Evolutionary conservation across 179 eudicot species (phyloP).

Genomic region (Camellia oleifera): DNA sequence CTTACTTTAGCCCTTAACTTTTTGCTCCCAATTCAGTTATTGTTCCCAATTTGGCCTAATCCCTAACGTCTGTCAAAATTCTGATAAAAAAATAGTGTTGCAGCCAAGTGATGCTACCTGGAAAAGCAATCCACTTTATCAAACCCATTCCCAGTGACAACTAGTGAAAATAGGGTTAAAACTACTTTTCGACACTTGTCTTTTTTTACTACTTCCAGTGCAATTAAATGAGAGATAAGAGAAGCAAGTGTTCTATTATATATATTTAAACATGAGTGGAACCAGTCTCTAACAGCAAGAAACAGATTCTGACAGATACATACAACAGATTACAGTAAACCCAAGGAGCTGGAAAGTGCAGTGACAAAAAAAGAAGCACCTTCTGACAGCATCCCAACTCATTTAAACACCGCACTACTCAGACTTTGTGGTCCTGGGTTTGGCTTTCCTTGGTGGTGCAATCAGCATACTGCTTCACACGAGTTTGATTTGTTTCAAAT

Average conservation of each 20-base stretch:
- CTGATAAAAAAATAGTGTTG: too few relatives aligned
- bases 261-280: not conserved
- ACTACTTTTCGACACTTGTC: too few relatives aligned
- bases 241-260: not conserved
- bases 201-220: too few relatives aligned
- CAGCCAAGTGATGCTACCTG: too few relatives aligned
- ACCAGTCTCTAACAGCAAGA: not conserved
- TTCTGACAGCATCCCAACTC: not conserved
- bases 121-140: too few relatives aligned
- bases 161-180: too few relatives aligned
- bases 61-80: too few relatives aligned
- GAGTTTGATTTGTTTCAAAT: constrained; percentile 23
- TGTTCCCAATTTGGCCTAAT: too few relatives aligned
- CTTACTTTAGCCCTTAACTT: too few relatives aligned
- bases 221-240: too few relatives aligned
- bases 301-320: not conserved
- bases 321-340: not conserved
- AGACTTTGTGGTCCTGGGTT: not conserved
- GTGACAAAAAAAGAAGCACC: constrained; percentile 19
- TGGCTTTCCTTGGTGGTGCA: not conserved
- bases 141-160: too few relatives aligned
- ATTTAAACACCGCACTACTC: not conserved
- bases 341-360: constrained; percentile 13
- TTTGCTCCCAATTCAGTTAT: too few relatives aligned
- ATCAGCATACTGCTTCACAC: constrained; percentile 11